Base-by-base conservation (phyloP, 805 yeast species). In the Kuraishia molischiana region DNA sequence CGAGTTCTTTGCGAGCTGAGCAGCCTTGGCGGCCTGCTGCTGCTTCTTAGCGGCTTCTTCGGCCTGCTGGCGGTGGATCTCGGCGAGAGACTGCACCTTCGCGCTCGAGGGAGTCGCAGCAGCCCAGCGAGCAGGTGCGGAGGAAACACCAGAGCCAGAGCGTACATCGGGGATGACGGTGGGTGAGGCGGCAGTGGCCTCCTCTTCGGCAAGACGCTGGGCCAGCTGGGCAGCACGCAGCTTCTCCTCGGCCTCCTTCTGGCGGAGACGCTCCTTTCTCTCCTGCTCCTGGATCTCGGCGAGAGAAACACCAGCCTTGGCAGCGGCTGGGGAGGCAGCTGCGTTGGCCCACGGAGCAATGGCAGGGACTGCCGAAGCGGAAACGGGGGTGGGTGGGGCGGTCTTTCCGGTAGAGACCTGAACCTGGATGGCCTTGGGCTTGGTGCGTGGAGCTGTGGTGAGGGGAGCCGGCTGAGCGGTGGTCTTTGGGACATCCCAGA, bases 321-420 rank as follows among this genome's bases (percentile, higher is more conserved):
- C 26, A n/a, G 36, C 34, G 42, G 38, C 43, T 14, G 38, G 40
- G 4, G 49, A 42, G 4, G 49, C 43, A 19, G 52, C 41, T 18
- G 52, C 48, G 1, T 50, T 42, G n/a, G 79, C 79, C 79, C 79
- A 74, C 32, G 80, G 79, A 4, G 79, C 79, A 22, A 64, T 51
- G 34, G 41, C 47, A 14, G 56, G 47, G 17, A 14, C 17, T 5
- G 31, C 17, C 11, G 26, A 22, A 22, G 11, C 26, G 22, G 32
- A 44, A 3, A 39, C 24, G 10, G 48, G 38, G 14, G 30, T 34
- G 19, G 21, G 21, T 35, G 19, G 19, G 4, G 31, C 35, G n/a
- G 26, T 22, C 26, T 22, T 22, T 22, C 10, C 11, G 11, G 26
- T 22, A 8, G 26, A 22, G 11, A 22, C 26, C 17, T 28, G 31